phyloP scores from a whole-genome alignment of 1,284 basidiomycete species.

The Gomphus sp. region DNA sequence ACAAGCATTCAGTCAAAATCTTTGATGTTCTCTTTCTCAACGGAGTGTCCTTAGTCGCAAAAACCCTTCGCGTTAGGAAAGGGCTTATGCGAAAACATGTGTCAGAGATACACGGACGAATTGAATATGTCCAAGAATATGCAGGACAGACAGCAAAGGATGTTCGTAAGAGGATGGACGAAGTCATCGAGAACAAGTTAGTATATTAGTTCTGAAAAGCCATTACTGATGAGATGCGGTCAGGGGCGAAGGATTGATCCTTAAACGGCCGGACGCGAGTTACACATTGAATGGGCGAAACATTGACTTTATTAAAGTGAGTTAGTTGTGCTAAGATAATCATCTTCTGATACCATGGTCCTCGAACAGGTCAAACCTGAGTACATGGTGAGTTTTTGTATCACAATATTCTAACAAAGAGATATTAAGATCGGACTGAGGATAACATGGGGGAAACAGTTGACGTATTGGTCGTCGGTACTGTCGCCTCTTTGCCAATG shows the following conservation, averaged over 20 bases:
- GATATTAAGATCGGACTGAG: conserved; percentile 27
- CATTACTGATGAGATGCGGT: not conserved
- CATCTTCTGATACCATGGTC: not conserved
- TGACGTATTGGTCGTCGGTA: conserved; percentile 81
- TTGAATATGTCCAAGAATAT: conserved; percentile 70
- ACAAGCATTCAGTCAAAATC: conserved; percentile 64
- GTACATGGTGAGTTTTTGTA: conserved; percentile 59
- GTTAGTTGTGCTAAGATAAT: not conserved
- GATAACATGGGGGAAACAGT: conserved; percentile 86
- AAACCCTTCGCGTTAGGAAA: conserved; percentile 57
- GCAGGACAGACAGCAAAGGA: conserved; percentile 73
- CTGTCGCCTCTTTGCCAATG: not conserved
- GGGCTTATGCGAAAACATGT: conserved; percentile 58
- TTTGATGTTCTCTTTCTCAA: conserved; percentile 90
- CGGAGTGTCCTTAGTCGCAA: conserved; percentile 57
- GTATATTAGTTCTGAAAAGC: conserved; percentile 5
- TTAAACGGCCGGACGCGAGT: conserved; percentile 74
- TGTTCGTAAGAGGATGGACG: conserved; percentile 69
- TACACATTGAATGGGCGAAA: conserved; percentile 83
- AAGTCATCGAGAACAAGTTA: conserved; percentile 59
- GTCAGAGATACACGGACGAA: conserved; percentile 57
- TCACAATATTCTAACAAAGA: not conserved
- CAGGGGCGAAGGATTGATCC: conserved; percentile 84
- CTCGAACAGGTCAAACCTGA: conserved; percentile 73
- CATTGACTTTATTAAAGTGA: conserved; percentile 84